Base-by-base conservation (phyloP, 139 green algal genomes). In the Chlorella sp. region DNA sequence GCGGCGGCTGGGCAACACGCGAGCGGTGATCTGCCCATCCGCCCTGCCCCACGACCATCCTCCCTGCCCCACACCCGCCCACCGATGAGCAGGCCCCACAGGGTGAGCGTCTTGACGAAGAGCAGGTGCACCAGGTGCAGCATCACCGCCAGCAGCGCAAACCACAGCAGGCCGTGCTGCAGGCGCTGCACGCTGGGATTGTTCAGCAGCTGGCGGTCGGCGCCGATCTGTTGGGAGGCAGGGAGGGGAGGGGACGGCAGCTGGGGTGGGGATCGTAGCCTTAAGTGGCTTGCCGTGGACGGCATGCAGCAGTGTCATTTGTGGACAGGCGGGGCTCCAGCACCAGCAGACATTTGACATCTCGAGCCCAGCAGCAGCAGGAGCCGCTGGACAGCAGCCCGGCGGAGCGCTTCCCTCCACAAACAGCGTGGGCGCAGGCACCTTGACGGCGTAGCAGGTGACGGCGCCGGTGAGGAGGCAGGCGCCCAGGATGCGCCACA, bases 81-180 rank as follows among this genome's bases (percentile, higher is more conserved):
- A 85, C 81, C 85, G 24, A 89, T 76, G 34, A 89, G 68, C 65
- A 89, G 77, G 22, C 85, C 85, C 85, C 85, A 89, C 28, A 86
- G 34, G 2, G 85, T 89, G 26, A 89, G 76, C 0, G 69, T 60
- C 70, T 89, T 89, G 44, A 85, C 36, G 34, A 89, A 89, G 3
- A 83, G 51, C 38, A 89, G 70, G 80, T 89, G 80, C 24, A 89
- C 36, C 24, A 89, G 80, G 58, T 89, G 85, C 41, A 89, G 77
- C 24, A 85, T 40, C 34, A 89, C 58, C 6, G 80, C 80, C 48
- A 89, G 40, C 73, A 87, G 70, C 3, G 85, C 85, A 82, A 87
- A 89, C 85, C 85, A 89, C 34, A 89, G 80, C 44, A 89, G 85
- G 58, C 85, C 85, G 43, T 76, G 85, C 78, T 89, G 84, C 65